Conservation (phyloP, 331 rosid genomes). For the Dryas integrifolia region DNA sequence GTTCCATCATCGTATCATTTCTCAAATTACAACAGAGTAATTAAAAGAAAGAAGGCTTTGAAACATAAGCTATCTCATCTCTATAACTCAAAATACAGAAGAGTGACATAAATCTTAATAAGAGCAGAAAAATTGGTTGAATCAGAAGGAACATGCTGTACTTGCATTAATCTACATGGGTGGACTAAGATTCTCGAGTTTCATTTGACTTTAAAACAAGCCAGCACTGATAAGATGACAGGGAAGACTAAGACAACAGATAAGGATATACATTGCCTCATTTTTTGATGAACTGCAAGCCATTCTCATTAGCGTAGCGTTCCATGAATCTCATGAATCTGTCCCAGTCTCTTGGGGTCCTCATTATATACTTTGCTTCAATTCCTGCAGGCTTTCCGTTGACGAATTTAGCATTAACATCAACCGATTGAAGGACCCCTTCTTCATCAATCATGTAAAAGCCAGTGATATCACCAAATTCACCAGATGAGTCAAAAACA, state of each 20-base stretch:
- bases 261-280: conserved; percentile 34
- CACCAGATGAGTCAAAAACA: conserved; percentile 90
- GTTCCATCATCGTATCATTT: conserved; percentile 14
- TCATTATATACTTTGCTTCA: conserved; percentile 89
- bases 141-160: conserved; percentile 24
- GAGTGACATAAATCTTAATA: conserved; percentile 18
- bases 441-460: conserved; percentile 97
- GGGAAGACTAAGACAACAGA: conserved; percentile 20
- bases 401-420: conserved; percentile 86
- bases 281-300: conserved; percentile 73
- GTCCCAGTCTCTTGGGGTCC: conserved; percentile 85
- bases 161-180: conserved; percentile 29
- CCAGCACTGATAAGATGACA: conserved; percentile 31
- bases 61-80: conserved; percentile 12
- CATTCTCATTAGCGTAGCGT: conserved; percentile 80
- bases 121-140: conserved; percentile 36
- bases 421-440: conserved; percentile 89
- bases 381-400: conserved; percentile 90
- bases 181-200: conserved; percentile 28
- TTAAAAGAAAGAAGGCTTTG: conserved; percentile 13
- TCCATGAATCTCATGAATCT: conserved; percentile 99
- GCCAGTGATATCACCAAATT: conserved; percentile 94
- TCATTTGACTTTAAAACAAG: conserved; percentile 9
- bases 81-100: conserved; percentile 13
- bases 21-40: conserved; percentile 16